These are phyloP conservation scores for Trichoderma brevicompactum DNA, from an alignment of 2,329 filamentous ascomycete genomes.

Conservation along the genomic window DNA sequence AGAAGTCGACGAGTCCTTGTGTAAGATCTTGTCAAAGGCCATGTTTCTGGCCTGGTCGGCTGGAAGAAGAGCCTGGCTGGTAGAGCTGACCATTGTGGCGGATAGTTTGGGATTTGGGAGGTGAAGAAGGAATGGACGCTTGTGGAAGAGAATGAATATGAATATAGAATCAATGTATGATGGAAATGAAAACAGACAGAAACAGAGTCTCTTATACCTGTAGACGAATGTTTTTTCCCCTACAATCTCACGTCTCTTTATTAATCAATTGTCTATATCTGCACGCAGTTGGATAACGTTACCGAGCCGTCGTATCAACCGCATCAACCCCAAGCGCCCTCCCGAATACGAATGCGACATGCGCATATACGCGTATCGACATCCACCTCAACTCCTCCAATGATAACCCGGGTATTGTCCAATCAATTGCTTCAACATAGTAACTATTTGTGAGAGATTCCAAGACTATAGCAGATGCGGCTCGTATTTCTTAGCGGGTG, in stretches of 20 bases:
- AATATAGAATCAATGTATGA: not conserved
- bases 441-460: not conserved
- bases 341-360: slow-evolving; percentile 25
- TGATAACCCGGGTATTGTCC: not conserved
- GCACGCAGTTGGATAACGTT: not conserved
- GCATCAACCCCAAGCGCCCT: not conserved
- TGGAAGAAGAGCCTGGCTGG: slow-evolving; percentile 62
- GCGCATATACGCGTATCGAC: slow-evolving; percentile 14
- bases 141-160: not conserved
- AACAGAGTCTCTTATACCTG: slow-evolving; percentile 9
- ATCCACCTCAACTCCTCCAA: not conserved
- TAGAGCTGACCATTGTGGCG: slow-evolving; percentile 26
- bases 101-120: not conserved
- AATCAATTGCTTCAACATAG: slow-evolving; percentile 1
- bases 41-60: slow-evolving; percentile 82
- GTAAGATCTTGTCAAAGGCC: slow-evolving; percentile 81
- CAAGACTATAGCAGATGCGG: not conserved
- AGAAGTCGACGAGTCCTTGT: slow-evolving; percentile 67
- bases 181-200: not conserved
- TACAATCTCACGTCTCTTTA: not conserved
- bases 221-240: not conserved
- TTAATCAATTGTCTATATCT: not conserved
- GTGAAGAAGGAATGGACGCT: not conserved
- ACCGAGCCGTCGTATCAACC: not conserved
- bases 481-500: not conserved